Evolutionary conservation across 2,329 filamentous ascomycete genomes (phyloP).

Genomic region (Aspergillus pseudoviridinutans): DNA sequence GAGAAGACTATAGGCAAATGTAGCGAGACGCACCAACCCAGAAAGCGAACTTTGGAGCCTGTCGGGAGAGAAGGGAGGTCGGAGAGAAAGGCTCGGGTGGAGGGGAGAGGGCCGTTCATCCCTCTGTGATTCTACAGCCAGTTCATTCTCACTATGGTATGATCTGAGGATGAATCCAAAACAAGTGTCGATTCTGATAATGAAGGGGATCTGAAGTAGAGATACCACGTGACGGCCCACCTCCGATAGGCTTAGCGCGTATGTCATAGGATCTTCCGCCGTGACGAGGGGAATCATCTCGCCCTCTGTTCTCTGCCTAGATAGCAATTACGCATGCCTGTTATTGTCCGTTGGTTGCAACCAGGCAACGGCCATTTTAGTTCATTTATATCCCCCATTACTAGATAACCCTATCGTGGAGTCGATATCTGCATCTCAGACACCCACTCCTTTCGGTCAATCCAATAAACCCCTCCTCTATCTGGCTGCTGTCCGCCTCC

Average conservation of each 20-base stretch:
- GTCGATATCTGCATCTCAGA: neutral
- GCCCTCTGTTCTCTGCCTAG: constrained; percentile 4
- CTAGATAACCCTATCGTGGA: neutral
- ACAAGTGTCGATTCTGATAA: neutral
- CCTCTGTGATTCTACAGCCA: constrained; percentile 4
- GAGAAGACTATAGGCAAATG: neutral
- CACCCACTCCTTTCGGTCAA: neutral
- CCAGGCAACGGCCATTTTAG: constrained; percentile 12
- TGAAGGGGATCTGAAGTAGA: neutral
- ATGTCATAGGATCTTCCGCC: constrained; percentile 30
- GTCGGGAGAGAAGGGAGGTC: constrained; percentile 50
- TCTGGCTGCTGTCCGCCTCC: neutral
- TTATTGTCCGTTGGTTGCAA: neutral
- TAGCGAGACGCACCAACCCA: constrained; percentile 70
- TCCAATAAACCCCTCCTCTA: neutral
- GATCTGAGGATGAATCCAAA: neutral
- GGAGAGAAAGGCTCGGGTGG: constrained; percentile 62
- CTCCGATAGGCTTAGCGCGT: constrained; percentile 29
- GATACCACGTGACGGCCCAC: constrained; percentile 27
- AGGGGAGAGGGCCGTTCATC: constrained; percentile 58
- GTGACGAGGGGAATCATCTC: constrained; percentile 26
- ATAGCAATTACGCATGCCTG: neutral
- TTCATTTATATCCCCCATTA: constrained; percentile 7
- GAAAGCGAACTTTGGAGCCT: constrained; percentile 80
- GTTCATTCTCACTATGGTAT: neutral